phyloP scores from a whole-genome alignment of 176 grass and related monocot species.

The Dactylis glomerata region DNA sequence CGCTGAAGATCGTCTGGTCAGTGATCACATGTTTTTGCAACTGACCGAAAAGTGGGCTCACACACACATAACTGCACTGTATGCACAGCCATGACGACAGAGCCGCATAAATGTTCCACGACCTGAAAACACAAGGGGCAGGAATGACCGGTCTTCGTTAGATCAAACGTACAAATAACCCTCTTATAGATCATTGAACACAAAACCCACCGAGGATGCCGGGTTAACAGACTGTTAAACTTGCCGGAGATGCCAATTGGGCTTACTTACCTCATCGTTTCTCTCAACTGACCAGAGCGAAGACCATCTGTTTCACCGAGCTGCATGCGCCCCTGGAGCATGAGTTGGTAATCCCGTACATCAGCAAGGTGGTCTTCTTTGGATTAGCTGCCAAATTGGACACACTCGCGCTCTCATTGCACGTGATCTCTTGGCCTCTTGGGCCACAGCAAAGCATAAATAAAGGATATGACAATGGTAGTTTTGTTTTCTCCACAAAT shows the following conservation, averaged over 20 bases:
- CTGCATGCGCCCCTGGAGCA: neutral
- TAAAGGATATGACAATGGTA: neutral
- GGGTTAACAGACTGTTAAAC: neutral
- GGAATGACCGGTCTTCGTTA: neutral
- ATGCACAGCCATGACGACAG: constrained; percentile 7
- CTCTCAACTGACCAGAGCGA: neutral
- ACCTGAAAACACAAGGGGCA: neutral
- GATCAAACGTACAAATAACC: constrained; percentile 5
- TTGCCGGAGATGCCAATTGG: neutral
- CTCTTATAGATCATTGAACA: neutral
- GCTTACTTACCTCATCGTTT: neutral
- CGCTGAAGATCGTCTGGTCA: constrained; percentile 2
- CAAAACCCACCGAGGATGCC: neutral
- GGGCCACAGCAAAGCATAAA: neutral
- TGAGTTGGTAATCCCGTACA: neutral
- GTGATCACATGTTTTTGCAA: constrained; percentile 48
- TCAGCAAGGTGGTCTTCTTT: neutral
- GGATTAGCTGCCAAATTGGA: constrained; percentile 13
- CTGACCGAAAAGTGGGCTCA: constrained; percentile 1
- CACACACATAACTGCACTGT: neutral
- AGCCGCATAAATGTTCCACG: constrained; percentile 18
- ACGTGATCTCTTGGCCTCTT: neutral
- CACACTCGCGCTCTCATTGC: neutral
- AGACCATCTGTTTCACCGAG: neutral
- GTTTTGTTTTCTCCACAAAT: constrained; percentile 7